These are phyloP conservation scores for Takakia lepidozioides DNA, from an alignment of 225 moss, liverwort and hornwort genomes.

Conservation along the genomic window DNA sequence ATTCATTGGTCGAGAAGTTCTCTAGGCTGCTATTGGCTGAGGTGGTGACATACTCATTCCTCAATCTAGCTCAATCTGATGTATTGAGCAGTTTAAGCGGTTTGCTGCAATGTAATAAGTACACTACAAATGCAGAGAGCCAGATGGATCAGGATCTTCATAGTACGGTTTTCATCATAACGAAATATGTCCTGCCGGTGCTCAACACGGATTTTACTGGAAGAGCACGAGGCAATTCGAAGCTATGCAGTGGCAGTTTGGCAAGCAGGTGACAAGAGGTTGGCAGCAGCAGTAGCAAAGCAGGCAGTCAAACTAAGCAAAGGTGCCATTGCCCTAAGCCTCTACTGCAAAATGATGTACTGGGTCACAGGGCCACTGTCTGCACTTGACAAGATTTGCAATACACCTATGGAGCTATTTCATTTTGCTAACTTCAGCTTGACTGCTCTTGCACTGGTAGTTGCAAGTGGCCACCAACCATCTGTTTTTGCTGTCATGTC, in stretches of 20 bases:
- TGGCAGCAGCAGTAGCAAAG: conserved; percentile 60
- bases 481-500: conserved; percentile 37
- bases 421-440: conserved; percentile 38
- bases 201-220: conserved; percentile 54
- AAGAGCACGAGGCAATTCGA: conserved; percentile 70
- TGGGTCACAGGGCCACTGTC: conserved; percentile 47
- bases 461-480: conserved; percentile 50
- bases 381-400: conserved; percentile 60
- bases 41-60: too few relatives aligned
- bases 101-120: too few relatives aligned
- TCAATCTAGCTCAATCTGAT: too few relatives aligned
- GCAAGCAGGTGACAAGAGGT: conserved; percentile 47
- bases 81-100: too few relatives aligned
- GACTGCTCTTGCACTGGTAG: conserved; percentile 67
- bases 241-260: conserved; percentile 88
- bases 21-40: too few relatives aligned
- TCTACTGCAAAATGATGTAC: conserved; percentile 75
- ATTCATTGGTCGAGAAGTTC: too few relatives aligned
- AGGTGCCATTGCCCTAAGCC: conserved; percentile 29
- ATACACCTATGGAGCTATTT: conserved; percentile 45
- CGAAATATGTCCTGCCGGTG: too few relatives aligned
- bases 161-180: too few relatives aligned
- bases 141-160: too few relatives aligned
- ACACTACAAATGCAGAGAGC: too few relatives aligned
- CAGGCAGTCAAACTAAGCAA: conserved; percentile 60